Evolutionary conservation across 1,284 basidiomycete species (phyloP).

Genomic region (Phaffia rhodozyma): DNA sequence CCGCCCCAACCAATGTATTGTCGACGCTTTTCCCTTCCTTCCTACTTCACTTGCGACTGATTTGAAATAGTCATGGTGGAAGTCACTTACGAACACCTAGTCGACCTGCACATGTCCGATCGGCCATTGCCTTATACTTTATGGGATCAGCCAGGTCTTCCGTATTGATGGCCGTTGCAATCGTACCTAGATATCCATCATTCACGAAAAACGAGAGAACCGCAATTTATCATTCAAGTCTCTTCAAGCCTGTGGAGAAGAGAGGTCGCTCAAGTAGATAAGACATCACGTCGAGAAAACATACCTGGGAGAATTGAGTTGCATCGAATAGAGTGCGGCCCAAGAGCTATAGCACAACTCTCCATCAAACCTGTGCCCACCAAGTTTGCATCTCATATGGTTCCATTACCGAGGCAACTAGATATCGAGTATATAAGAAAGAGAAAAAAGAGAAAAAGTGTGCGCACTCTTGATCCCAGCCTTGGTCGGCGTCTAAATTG

Average conservation of each 20-base stretch:
- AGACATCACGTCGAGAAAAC: conserved; percentile 6
- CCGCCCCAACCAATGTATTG: conserved; percentile 21
- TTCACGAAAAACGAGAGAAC: conserved; percentile 33
- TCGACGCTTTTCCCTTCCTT: too few species aligned
- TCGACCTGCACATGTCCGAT: conserved; percentile 54
- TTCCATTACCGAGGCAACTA: not conserved
- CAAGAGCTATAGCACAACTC: conserved; percentile 63
- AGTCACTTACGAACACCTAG: conserved; percentile 43
- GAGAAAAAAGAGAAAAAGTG: not conserved
- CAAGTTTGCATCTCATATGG: too few species aligned
- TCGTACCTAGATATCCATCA: conserved; percentile 43
- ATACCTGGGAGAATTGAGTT: conserved; percentile 38
- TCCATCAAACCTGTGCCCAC: conserved; percentile 49
- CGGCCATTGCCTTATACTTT: conserved; percentile 55
- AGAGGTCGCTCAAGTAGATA: not conserved
- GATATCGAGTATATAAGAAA: not conserved
- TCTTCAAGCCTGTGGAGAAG: conserved; percentile 43
- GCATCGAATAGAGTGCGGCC: conserved; percentile 61
- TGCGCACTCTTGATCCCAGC: conserved; percentile 53
- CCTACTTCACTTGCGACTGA: too few species aligned
- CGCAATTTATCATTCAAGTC: too few species aligned
- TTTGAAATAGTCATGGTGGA: too few species aligned
- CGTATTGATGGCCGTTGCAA: conserved; percentile 62
- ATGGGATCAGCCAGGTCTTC: conserved; percentile 52
- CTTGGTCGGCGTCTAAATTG: conserved; percentile 72